phyloP scores from a whole-genome alignment of 2,329 filamentous ascomycete species.

The Simplicillium aogashimaense region DNA sequence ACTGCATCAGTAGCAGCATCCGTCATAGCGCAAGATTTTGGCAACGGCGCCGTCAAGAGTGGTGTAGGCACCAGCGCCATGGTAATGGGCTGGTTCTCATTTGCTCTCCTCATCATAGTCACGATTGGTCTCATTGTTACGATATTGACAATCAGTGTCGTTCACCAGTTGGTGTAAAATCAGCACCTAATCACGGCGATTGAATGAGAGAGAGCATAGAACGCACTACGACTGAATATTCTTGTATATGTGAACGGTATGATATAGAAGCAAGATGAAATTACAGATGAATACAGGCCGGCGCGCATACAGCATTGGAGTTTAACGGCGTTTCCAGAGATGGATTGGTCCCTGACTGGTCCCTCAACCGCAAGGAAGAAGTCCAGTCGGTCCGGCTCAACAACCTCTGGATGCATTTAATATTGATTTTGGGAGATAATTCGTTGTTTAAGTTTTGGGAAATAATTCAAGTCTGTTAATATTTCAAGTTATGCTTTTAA shows the following conservation, averaged over 20 bases:
- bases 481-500: no score
- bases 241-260: neutral
- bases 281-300: slow-evolving; percentile 1
- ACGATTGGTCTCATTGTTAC: slow-evolving; percentile 92
- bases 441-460: no score
- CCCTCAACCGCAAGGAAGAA: no score
- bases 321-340: no score
- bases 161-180: slow-evolving; percentile 48
- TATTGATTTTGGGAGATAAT: no score
- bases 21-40: slow-evolving; percentile 85
- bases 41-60: slow-evolving; percentile 76
- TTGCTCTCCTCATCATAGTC: slow-evolving; percentile 85
- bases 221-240: neutral
- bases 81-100: slow-evolving; percentile 96
- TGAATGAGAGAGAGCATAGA: slow-evolving; percentile 2
- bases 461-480: no score
- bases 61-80: slow-evolving; percentile 92
- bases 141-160: slow-evolving; percentile 83
- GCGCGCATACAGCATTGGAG: no score
- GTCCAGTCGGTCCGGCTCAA: no score
- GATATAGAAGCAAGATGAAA: slow-evolving; percentile 1
- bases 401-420: no score
- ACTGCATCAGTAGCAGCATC: slow-evolving; percentile 93
- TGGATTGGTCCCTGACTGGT: no score
- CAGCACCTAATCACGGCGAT: slow-evolving; percentile 1